Base-by-base conservation (phyloP, 2,329 filamentous ascomycete genomes). In the Botrytis elliptica region DNA sequence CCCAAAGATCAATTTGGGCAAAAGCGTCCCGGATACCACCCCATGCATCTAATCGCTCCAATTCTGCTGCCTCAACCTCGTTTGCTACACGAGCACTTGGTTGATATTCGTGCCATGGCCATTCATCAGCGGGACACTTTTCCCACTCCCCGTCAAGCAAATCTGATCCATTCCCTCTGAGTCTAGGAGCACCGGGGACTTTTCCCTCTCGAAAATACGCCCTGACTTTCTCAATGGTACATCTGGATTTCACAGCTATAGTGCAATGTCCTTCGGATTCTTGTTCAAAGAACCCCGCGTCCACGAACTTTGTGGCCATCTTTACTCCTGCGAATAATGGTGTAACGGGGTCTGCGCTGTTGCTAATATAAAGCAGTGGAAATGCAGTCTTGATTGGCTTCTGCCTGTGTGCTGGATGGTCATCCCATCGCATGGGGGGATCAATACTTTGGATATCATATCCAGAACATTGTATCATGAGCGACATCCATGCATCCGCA, bases 351-450 rank as follows among this genome's bases (percentile, higher is more conserved):
- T 84, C 83, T 52, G 80, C 76, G 6, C 81, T 83, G 44, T 83
- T 84, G 67, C 82, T 82, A 44, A 83, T 62, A 74, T 84, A 83
- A 10, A 84, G 77, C 46, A 84, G 78, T 20, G 83, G 83, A 72
- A 83, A 83, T 10, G 81, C 77, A 18, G 81, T 83, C 18, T 79
- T 80, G 52, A 81, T 80, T 25, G 78, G 77, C n/a, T 78, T 76
- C 8, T 73, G 75, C 16, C 75, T 76, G 38, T 78, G 74, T 3
- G 76, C 71, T 25, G 79, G 78, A 57, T 80, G 76, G 40, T 79
- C 77, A 49, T 79, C 79, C 79, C 79, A 80, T 18, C 75, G 68
- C 78, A 79, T 79, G 6, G 79, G 79, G 14, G 78, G 78, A 33
- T 79, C 78, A 2, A 75, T 69, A 2, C 76, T 67, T 74, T 77